phyloP scores from a whole-genome alignment of 371 early-diverging fungal genomes.

The Apophysomyces variabilis region DNA sequence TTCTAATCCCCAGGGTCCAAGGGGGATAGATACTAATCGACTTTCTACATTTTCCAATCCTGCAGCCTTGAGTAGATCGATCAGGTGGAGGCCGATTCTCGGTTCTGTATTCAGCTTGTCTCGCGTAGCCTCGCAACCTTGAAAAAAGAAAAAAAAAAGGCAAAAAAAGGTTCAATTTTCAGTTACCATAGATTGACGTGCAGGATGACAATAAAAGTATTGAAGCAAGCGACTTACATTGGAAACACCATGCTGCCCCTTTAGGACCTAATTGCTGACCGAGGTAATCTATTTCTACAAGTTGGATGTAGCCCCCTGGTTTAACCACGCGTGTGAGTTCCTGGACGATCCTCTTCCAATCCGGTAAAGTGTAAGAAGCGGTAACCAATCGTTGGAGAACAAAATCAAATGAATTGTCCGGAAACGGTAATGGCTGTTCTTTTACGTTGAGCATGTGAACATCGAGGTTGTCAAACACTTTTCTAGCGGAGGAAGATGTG shows the following conservation, averaged over 20 bases:
- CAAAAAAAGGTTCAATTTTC: not conserved
- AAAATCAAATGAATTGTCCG: constrained; percentile 39
- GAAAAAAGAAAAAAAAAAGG: not conserved
- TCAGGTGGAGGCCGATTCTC: constrained; percentile 23
- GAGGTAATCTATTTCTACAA: constrained; percentile 15
- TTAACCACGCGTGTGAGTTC: constrained; percentile 32
- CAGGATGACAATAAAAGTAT: not conserved
- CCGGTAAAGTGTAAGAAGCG: constrained; percentile 20
- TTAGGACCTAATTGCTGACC: constrained; percentile 14
- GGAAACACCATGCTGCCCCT: constrained; percentile 10
- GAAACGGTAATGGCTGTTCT: constrained; percentile 29
- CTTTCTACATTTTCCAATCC: constrained; percentile 26
- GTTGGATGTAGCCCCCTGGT: constrained; percentile 31
- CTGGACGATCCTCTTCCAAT: constrained; percentile 29
- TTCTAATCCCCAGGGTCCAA: constrained; percentile 42
- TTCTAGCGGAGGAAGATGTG: constrained; percentile 5
- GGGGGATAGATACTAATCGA: constrained; percentile 32
- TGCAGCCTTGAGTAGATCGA: constrained; percentile 17
- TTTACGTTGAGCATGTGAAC: constrained; percentile 25
- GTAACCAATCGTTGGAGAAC: constrained; percentile 30
- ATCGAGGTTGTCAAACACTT: constrained; percentile 32
- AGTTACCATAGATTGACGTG: too few species aligned
- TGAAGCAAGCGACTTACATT: not conserved
- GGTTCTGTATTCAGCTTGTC: constrained; percentile 28
- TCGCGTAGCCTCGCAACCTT: constrained; percentile 20